phyloP scores from a whole-genome alignment of 1,284 basidiomycete genomes.

The Hemileccinum hortonii region DNA sequence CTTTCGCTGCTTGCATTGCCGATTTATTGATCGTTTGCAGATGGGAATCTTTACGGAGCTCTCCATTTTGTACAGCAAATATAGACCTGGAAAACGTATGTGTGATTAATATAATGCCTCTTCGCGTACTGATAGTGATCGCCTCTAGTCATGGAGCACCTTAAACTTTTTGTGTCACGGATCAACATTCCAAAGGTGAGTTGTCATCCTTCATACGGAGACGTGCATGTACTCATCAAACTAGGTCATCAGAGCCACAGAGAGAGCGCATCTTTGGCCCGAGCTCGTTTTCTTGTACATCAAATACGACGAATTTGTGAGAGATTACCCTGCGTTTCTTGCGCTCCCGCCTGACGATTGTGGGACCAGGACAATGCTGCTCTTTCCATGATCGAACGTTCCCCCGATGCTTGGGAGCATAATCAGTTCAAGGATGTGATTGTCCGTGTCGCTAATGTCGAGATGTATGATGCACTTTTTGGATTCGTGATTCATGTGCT shows the following conservation, averaged over 20 bases:
- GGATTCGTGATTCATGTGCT: not conserved
- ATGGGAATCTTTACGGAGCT: constrained; percentile 96
- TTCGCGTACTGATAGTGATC: constrained; percentile 6
- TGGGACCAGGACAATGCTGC: constrained; percentile 85
- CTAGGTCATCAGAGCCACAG: constrained; percentile 89
- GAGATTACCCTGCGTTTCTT: constrained; percentile 28
- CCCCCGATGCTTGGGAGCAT: constrained; percentile 97
- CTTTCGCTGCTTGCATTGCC: constrained; percentile 6
- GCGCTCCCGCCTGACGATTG: not conserved
- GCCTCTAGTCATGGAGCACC: constrained; percentile 91
- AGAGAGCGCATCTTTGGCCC: constrained; percentile 98
- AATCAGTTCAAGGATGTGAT: constrained; percentile 98
- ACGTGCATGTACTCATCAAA: constrained; percentile 12
- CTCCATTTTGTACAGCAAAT: constrained; percentile 95
- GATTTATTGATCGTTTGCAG: constrained; percentile 33
- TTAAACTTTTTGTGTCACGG: constrained; percentile 96
- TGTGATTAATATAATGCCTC: constrained; percentile 11
- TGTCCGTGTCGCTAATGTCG: constrained; percentile 94
- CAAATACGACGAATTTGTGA: constrained; percentile 93
- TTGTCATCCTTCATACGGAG: not conserved
- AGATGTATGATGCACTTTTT: constrained; percentile 65
- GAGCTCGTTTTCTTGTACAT: constrained; percentile 98
- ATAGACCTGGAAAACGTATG: constrained; percentile 89
- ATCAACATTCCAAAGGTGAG: constrained; percentile 86
- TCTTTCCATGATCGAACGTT: constrained; percentile 96